A percentile compares a stretch with the other conserved stretches of the same genome.
Conservation (phyloP, 2,329 filamentous ascomycete species). For the Hypoxylon sp. region DNA sequence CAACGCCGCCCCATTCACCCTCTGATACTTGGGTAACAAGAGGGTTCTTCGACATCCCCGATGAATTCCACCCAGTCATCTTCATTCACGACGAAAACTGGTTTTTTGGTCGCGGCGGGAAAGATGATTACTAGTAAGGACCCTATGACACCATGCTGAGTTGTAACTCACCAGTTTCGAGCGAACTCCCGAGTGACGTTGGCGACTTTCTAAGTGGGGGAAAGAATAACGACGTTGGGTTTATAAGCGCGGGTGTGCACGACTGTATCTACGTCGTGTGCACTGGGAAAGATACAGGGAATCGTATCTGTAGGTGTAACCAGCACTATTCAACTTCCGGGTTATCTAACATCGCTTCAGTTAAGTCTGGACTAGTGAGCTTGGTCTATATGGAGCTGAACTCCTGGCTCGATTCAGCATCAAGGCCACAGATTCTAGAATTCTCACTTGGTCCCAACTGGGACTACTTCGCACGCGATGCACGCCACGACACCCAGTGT, state of each 20-base stretch:
- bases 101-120: not conserved
- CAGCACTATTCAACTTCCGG: too few relatives aligned
- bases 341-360: not conserved
- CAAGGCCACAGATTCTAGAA: not conserved
- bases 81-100: not conserved
- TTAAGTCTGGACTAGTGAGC: not conserved
- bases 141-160: not conserved
- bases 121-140: not conserved
- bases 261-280: not conserved
- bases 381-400: not conserved
- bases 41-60: not conserved
- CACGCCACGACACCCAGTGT: not conserved
- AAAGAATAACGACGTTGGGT: not conserved
- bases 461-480: not conserved
- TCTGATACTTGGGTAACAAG: not conserved
- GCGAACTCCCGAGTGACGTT: not conserved
- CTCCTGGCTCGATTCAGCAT: not conserved
- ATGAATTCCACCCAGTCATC: not conserved
- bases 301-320: not conserved
- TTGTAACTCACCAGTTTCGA: not conserved
- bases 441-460: not conserved
- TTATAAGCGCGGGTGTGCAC: not conserved
- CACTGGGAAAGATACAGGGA: not conserved
- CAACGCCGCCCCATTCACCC: not conserved
- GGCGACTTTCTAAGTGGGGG: not conserved